Evolutionary conservation across 2,329 filamentous ascomycete species (phyloP).

Genomic region (Periglandula ipomoeae): DNA sequence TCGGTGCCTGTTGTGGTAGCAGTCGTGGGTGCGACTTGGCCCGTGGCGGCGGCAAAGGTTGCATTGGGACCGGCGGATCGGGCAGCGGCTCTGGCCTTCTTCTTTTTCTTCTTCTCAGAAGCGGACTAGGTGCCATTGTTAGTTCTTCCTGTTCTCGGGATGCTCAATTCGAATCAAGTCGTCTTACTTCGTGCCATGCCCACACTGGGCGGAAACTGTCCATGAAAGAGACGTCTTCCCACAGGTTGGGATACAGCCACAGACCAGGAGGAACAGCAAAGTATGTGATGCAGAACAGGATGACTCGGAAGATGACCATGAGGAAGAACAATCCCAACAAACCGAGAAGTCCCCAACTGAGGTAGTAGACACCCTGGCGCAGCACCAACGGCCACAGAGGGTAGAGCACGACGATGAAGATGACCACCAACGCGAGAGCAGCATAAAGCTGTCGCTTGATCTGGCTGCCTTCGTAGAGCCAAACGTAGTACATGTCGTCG

Average conservation of each 20-base stretch:
- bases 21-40: slow-evolving; percentile 40
- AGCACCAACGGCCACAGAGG: slow-evolving; percentile 90
- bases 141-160: not conserved
- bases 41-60: slow-evolving; percentile 43
- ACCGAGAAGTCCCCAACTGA: slow-evolving; percentile 87
- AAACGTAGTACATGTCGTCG: slow-evolving; percentile 90
- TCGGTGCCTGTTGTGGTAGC: slow-evolving; percentile 49
- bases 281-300: slow-evolving; percentile 88
- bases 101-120: slow-evolving; percentile 41
- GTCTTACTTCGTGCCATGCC: slow-evolving; percentile 91
- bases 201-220: slow-evolving; percentile 93
- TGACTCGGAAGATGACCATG: slow-evolving; percentile 95
- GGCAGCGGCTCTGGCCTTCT: slow-evolving; percentile 35
- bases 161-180: not conserved
- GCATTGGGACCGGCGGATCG: slow-evolving; percentile 26
- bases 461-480: slow-evolving; percentile 91
- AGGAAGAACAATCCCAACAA: slow-evolving; percentile 89
- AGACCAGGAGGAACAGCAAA: slow-evolving; percentile 76
- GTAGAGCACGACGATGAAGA: slow-evolving; percentile 89
- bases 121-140: slow-evolving; percentile 9
- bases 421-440: slow-evolving; percentile 66
- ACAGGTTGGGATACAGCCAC: slow-evolving; percentile 97
- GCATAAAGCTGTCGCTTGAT: slow-evolving; percentile 92
- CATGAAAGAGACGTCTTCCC: slow-evolving; percentile 97
- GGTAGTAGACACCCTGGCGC: slow-evolving; percentile 91